Evolutionary conservation across 768 basidiomycete species (phyloP).

Genomic region (Russula vinacea): DNA sequence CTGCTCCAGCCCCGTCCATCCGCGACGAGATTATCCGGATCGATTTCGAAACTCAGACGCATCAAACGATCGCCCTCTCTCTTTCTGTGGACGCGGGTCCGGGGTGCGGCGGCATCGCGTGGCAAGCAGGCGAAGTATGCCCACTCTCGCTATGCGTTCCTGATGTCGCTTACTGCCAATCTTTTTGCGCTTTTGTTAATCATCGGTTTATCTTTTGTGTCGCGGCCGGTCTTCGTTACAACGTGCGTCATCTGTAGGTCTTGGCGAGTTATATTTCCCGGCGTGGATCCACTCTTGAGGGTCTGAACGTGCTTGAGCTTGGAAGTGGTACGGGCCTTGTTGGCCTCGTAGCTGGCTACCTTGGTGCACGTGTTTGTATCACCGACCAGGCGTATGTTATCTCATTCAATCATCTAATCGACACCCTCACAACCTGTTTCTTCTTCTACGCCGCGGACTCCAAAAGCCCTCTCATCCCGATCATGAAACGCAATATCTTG

Average conservation of each 20-base stretch:
- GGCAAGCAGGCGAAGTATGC: constrained; percentile 87
- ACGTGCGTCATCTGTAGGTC: constrained; percentile 52
- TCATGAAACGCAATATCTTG: constrained; percentile 72
- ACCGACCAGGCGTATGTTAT: constrained; percentile 86
- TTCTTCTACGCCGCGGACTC: not conserved
- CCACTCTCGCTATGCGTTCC: not conserved
- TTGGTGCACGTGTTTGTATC: constrained; percentile 66
- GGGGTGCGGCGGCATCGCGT: constrained; percentile 89
- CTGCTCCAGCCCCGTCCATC: constrained; percentile 52
- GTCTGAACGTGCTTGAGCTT: constrained; percentile 70
- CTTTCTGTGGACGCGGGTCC: constrained; percentile 75
- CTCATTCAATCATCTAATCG: not conserved
- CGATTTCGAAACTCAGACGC: constrained; percentile 34
- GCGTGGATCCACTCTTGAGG: constrained; percentile 49
- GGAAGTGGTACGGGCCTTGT: constrained; percentile 92
- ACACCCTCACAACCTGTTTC: not conserved
- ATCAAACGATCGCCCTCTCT: constrained; percentile 40
- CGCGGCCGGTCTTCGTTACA: not conserved
- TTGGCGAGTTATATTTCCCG: constrained; percentile 71
- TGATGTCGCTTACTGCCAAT: not conserved
- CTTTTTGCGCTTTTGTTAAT: not conserved
- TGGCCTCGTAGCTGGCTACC: constrained; percentile 73
- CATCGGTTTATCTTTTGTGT: not conserved
- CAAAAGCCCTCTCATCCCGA: constrained; percentile 65
- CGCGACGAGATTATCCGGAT: constrained; percentile 48